Conservation (phyloP, 768 basidiomycete genomes). For the Pleurotus citrinopileatus region DNA sequence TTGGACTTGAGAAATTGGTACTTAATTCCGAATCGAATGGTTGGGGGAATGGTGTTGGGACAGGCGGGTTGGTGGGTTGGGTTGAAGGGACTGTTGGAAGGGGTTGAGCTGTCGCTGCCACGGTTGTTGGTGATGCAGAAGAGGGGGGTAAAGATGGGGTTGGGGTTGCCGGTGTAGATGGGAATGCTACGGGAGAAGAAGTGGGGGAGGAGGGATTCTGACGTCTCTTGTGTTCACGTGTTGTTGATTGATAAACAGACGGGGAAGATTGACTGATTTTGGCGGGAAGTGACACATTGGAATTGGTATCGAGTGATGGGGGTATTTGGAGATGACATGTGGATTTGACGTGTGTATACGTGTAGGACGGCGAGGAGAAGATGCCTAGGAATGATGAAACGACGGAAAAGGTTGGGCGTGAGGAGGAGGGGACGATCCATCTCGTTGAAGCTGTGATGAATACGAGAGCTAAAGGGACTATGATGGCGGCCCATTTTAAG, state of each 20-base stretch:
- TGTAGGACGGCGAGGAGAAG: not conserved
- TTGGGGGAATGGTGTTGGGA: slow-evolving; percentile 79
- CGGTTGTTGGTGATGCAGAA: slow-evolving; percentile 15
- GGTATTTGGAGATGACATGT: not conserved
- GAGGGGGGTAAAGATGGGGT: slow-evolving; percentile 14
- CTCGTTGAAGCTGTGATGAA: slow-evolving; percentile 51
- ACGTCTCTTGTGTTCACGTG: slow-evolving; percentile 28
- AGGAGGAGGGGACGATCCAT: slow-evolving; percentile 49
- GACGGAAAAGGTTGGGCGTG: slow-evolving; percentile 29
- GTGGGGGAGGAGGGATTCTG: slow-evolving; percentile 39
- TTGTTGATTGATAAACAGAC: not conserved
- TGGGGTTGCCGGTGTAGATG: slow-evolving; percentile 14
- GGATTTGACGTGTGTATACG: not conserved
- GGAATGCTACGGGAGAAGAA: slow-evolving; percentile 19
- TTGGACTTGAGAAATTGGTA: slow-evolving; percentile 60
- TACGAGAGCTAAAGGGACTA: slow-evolving; percentile 55
- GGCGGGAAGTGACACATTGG: too few relatives aligned
- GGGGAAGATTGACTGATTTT: too few relatives aligned
- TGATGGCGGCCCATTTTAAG: slow-evolving; percentile 48
- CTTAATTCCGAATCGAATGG: slow-evolving; percentile 63
- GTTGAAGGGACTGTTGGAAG: slow-evolving; percentile 40
- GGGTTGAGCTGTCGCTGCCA: slow-evolving; percentile 20
- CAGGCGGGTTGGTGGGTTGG: slow-evolving; percentile 44
- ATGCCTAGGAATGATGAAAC: slow-evolving; percentile 16
- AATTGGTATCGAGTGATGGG: too few relatives aligned